These are phyloP conservation scores for Sordaria brevicollis DNA, from an alignment of 495 filamentous ascomycete species.

Conservation along the genomic window DNA sequence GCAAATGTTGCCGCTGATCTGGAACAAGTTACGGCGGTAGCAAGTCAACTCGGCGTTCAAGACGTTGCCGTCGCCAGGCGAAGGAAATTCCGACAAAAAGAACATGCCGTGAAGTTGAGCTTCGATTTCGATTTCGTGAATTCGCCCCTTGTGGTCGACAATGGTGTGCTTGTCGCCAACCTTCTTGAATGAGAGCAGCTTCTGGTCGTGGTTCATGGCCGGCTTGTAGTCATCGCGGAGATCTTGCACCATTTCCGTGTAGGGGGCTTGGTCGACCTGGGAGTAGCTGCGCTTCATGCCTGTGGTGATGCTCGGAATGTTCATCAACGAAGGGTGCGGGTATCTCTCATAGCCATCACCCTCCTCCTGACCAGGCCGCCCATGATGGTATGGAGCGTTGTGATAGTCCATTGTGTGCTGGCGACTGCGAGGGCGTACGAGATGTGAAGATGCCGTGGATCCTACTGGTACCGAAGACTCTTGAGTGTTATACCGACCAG, in stretches of 20 bases:
- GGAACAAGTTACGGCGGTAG: constrained; percentile 88
- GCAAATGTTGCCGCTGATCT: constrained; percentile 80
- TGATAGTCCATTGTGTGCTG: constrained; percentile 24
- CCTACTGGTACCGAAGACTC: constrained; percentile 30
- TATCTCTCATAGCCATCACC: constrained; percentile 36
- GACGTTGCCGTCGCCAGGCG: constrained; percentile 51
- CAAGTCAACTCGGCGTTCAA: constrained; percentile 77
- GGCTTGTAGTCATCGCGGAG: constrained; percentile 45
- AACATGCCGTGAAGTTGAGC: constrained; percentile 95
- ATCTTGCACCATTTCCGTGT: constrained; percentile 44
- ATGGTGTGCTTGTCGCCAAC: constrained; percentile 46
- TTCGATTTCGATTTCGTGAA: constrained; percentile 51
- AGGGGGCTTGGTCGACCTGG: constrained; percentile 33
- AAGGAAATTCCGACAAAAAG: constrained; percentile 80
- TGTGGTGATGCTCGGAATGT: constrained; percentile 41
- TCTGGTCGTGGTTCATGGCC: constrained; percentile 45
- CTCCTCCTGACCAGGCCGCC: constrained; percentile 36
- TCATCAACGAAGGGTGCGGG: constrained; percentile 34
- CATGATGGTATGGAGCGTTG: constrained; percentile 29
- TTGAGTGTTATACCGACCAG: constrained; percentile 32
- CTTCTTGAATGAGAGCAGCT: constrained; percentile 43
- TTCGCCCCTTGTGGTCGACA: constrained; percentile 42
- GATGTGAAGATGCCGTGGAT: constrained; percentile 30
- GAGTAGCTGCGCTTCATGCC: constrained; percentile 43
- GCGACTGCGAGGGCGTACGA: constrained; percentile 33